Percentiles rank a stretch among this genome's conserved stretches.
These are phyloP conservation scores for Pleurotus pulmonarius DNA, from an alignment of 768 basidiomycete species.

Conservation along the genomic window DNA sequence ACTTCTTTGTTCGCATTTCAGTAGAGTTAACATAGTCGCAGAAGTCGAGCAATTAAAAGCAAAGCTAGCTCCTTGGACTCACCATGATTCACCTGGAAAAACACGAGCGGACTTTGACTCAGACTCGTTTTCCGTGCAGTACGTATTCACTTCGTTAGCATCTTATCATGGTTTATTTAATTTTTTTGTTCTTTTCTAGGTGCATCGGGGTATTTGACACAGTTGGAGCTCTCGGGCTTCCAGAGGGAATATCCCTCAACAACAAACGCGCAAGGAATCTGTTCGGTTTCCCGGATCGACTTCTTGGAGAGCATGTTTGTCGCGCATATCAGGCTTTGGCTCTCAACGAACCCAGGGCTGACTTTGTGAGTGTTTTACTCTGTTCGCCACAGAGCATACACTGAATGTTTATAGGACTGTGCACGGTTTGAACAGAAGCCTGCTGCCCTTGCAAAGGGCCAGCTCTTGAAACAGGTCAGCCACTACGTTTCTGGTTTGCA, in stretches of 20 bases:
- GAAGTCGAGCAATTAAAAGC: constrained; percentile 35
- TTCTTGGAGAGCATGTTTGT: constrained; percentile 60
- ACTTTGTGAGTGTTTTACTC: constrained; percentile 51
- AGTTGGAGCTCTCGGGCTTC: constrained; percentile 69
- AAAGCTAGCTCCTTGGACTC: constrained; percentile 52
- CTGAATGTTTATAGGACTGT: constrained; percentile 39
- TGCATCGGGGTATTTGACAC: constrained; percentile 77
- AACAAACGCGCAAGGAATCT: constrained; percentile 29
- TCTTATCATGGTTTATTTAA: neutral
- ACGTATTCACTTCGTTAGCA: constrained; percentile 10
- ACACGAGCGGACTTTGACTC: constrained; percentile 42
- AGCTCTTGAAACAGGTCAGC: constrained; percentile 59
- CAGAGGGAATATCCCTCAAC: constrained; percentile 54
- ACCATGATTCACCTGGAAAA: constrained; percentile 49
- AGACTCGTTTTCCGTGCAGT: constrained; percentile 62
- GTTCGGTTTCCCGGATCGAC: constrained; percentile 62
- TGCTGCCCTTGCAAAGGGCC: constrained; percentile 47
- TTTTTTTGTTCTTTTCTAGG: constrained; percentile 24
- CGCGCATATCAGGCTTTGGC: constrained; percentile 69
- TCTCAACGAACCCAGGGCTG: constrained; percentile 59
- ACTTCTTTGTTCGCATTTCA: constrained; percentile 11
- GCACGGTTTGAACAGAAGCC: constrained; percentile 61
- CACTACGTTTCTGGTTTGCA: neutral
- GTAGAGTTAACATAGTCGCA: constrained; percentile 13
- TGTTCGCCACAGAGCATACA: neutral